These are phyloP conservation scores for Bimuria novae-zelandiae DNA, from an alignment of 2,329 filamentous ascomycete genomes.

Conservation along the genomic window DNA sequence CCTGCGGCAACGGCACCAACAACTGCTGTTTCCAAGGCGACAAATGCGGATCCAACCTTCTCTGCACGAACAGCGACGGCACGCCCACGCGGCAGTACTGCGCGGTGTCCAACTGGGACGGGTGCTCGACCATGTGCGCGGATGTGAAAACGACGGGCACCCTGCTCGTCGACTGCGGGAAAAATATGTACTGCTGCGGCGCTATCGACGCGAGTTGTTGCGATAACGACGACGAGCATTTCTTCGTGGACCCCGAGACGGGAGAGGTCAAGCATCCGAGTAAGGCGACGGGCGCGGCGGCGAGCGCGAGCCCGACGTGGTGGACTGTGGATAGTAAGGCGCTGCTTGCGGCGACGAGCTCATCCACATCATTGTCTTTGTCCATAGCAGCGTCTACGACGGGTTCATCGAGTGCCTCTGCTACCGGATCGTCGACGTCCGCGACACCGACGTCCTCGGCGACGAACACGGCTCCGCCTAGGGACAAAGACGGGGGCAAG, in stretches of 20 bases:
- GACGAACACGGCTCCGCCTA: not conserved
- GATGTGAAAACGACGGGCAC: not conserved
- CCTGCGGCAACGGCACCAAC: slow-evolving; percentile 10
- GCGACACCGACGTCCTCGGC: not conserved
- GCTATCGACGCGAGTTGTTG: not conserved
- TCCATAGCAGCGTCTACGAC: not conserved
- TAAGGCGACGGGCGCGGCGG: not conserved
- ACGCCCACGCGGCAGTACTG: slow-evolving; percentile 8
- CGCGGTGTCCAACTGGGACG: not conserved
- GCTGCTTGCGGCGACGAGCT: not conserved
- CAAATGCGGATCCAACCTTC: slow-evolving; percentile 13
- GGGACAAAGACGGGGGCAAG: not conserved
- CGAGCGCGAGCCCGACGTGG: not conserved
- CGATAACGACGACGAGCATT: not conserved
- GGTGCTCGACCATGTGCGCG: slow-evolving; percentile 9
- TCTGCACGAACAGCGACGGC: not conserved
- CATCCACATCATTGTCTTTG: not conserved
- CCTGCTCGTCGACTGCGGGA: not conserved
- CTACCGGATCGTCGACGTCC: not conserved
- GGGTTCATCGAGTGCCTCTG: not conserved
- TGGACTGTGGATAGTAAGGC: not conserved
- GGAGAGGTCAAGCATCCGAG: not conserved
- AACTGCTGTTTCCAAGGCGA: slow-evolving; percentile 10
- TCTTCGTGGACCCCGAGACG: slow-evolving; percentile 1
- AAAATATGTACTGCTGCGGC: not conserved